Conservation (phyloP, 768 basidiomycete species). For the Russula emetica region DNA sequence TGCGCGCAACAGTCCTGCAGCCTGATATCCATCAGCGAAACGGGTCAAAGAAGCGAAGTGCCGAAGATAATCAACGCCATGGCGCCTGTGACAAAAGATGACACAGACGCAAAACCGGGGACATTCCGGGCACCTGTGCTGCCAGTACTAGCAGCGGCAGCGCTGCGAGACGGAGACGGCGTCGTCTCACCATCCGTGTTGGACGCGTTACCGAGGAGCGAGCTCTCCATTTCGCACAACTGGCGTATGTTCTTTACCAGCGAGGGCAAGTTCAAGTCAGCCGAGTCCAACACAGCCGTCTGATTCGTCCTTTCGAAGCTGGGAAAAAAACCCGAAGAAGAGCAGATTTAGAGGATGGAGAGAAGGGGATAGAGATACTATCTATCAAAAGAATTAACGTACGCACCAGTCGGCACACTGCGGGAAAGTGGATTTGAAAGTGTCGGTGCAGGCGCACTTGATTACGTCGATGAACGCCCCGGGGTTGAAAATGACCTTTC, state of each 20-base stretch:
- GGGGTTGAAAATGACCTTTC: constrained; percentile 63
- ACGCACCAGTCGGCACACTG: constrained; percentile 65
- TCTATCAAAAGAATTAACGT: no score
- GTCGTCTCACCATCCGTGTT: constrained; percentile 41
- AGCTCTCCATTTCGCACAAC: constrained; percentile 50
- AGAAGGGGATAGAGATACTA: background rate
- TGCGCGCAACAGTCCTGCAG: background rate
- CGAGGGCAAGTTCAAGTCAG: constrained; percentile 40
- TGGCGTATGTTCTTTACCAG: constrained; percentile 48
- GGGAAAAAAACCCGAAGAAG: background rate
- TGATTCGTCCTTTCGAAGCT: constrained; percentile 60
- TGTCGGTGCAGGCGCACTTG: constrained; percentile 56
- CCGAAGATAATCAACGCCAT: constrained; percentile 1
- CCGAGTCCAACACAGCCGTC: constrained; percentile 45
- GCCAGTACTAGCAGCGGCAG: constrained; percentile 22
- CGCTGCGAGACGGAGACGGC: constrained; percentile 24
- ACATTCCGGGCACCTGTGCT: constrained; percentile 3
- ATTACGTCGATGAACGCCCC: constrained; percentile 59
- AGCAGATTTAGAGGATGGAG: background rate
- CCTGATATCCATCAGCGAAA: background rate
- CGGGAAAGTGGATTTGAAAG: constrained; percentile 46
- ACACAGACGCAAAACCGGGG: background rate
- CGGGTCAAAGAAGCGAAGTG: constrained; percentile 2
- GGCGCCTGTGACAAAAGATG: background rate
- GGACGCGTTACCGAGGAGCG: constrained; percentile 51